Percentiles rank a stretch among this genome's conserved stretches.
phyloP scores from a whole-genome alignment of 75 land plant species.

The Cupressus sempervirens region DNA sequence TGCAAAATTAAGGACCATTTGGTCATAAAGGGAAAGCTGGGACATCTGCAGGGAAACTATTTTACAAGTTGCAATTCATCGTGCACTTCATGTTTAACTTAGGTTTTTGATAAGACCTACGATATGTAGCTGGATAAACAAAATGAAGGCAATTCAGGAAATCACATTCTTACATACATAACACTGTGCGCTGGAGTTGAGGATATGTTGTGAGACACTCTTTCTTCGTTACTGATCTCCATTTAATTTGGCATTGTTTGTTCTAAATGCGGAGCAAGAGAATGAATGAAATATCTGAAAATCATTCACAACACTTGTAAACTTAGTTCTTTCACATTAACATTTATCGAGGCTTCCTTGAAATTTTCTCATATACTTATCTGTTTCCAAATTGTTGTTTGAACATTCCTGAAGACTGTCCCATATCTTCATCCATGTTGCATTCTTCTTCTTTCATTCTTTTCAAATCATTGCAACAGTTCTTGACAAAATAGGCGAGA shows the following conservation, averaged over 20 bases:
- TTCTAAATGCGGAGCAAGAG: background rate
- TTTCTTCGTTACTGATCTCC: background rate
- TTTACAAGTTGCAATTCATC: too few species aligned
- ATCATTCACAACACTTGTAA: background rate
- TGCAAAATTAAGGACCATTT: too few species aligned
- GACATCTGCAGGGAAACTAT: too few species aligned
- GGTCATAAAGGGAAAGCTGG: too few species aligned
- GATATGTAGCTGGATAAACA: background rate
- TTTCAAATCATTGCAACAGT: too few species aligned
- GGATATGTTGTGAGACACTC: background rate
- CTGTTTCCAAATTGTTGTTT: background rate
- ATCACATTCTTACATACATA: background rate
- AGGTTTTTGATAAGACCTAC: background rate
- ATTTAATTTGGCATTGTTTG: background rate
- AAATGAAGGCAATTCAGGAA: background rate
- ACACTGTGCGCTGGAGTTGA: background rate
- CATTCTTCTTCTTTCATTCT: background rate
- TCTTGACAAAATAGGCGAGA: background rate
- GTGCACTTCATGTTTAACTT: background rate
- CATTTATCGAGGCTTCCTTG: background rate
- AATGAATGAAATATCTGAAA: background rate
- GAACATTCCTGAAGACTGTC: background rate
- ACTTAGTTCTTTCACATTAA: background rate
- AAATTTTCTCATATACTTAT: background rate
- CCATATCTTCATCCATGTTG: background rate